phyloP scores from a whole-genome alignment of 2,329 filamentous ascomycete species.

The Paraphaeosphaeria sporulosa region DNA sequence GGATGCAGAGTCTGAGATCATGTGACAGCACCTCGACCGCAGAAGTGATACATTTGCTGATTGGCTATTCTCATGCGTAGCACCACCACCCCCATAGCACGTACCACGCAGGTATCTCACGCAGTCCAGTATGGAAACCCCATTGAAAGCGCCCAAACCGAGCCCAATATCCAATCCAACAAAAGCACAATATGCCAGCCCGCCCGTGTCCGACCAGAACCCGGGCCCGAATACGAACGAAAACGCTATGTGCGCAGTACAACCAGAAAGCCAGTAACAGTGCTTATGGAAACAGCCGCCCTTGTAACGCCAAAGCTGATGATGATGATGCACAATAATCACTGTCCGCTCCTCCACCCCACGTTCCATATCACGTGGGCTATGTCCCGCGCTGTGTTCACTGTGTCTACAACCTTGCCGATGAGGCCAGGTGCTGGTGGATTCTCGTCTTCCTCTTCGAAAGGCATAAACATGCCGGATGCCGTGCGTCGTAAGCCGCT shows the following conservation, averaged over 20 bases:
- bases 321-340: constrained; percentile 24
- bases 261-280: background rate
- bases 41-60: background rate
- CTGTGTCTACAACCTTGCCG: constrained; percentile 80
- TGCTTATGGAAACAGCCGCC: constrained; percentile 10
- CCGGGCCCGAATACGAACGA: background rate
- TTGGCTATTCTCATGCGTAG: background rate
- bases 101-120: background rate
- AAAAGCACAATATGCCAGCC: background rate
- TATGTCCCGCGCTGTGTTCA: constrained; percentile 70
- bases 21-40: background rate
- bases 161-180: too few species aligned
- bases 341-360: constrained; percentile 61
- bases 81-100: background rate
- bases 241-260: constrained; percentile 10
- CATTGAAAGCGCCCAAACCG: background rate
- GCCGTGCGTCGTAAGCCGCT: constrained; percentile 76
- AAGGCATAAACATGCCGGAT: constrained; percentile 92
- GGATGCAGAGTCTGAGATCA: background rate
- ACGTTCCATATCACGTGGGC: constrained; percentile 73
- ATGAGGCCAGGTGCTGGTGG: constrained; percentile 68
- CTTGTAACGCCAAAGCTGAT: constrained; percentile 23
- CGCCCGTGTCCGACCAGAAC: background rate
- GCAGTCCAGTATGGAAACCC: background rate
- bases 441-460: constrained; percentile 75